Percentiles rank a stretch among this genome's conserved stretches.
phyloP scores from a whole-genome alignment of 2,329 filamentous ascomycete genomes.

The Dothiorella sarmentorum region DNA sequence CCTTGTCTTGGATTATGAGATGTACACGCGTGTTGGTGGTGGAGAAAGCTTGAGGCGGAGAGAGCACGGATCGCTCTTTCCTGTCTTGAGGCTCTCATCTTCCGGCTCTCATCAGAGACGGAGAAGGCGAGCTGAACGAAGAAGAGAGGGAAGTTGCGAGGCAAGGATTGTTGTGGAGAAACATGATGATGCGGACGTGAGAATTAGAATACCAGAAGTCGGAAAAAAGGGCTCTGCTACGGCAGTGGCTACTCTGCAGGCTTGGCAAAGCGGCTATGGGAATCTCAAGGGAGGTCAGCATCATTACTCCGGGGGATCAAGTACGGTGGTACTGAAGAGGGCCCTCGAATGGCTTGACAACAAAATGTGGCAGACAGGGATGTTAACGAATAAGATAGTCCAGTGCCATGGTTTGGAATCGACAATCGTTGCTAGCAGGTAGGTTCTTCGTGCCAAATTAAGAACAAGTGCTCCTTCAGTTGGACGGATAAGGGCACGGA shows the following conservation, averaged over 20 bases:
- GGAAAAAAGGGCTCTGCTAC: background rate
- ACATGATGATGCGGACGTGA: conserved; percentile 2
- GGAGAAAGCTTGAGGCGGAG: too few relatives aligned
- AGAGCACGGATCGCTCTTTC: conserved; percentile 8
- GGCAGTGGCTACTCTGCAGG: background rate
- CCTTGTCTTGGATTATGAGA: background rate
- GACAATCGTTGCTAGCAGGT: too few relatives aligned
- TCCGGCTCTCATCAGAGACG: background rate
- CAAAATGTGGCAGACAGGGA: background rate
- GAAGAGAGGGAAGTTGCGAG: background rate
- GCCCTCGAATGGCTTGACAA: background rate
- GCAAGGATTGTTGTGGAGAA: background rate
- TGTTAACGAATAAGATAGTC: background rate
- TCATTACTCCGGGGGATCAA: background rate
- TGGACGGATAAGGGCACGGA: background rate
- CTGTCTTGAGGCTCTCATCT: background rate
- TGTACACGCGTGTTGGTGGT: background rate
- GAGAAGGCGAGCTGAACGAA: background rate
- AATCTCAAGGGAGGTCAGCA: background rate
- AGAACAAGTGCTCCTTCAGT: background rate
- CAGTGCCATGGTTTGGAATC: background rate
- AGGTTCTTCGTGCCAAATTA: conserved; percentile 5
- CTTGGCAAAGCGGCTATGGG: background rate
- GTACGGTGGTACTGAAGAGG: background rate
- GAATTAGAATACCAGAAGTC: background rate